These are phyloP conservation scores for Phytophthora ramorum DNA, from an alignment of 352 stramenopile species.

Conservation along the genomic window DNA sequence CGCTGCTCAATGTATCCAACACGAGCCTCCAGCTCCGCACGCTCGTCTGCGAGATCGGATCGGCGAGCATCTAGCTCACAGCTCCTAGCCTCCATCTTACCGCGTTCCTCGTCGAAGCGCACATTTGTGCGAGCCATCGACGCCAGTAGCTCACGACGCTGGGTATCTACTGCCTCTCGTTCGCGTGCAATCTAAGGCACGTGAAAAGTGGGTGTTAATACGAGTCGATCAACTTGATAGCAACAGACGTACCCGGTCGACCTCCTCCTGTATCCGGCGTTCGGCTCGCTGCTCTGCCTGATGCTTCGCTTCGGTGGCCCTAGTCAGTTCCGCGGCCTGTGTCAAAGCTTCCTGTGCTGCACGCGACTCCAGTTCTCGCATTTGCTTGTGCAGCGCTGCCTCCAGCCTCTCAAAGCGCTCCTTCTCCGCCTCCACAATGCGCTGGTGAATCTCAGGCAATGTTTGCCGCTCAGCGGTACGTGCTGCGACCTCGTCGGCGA, in stretches of 20 bases:
- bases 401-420: constrained; percentile 77
- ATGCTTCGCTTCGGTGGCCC: constrained; percentile 40
- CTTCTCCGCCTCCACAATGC: constrained; percentile 62
- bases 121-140: constrained; percentile 56
- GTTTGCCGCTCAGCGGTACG: constrained; percentile 58
- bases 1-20: constrained; percentile 61
- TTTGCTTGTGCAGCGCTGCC: constrained; percentile 50
- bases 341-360: constrained; percentile 47
- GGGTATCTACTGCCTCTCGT: constrained; percentile 73
- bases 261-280: constrained; percentile 63
- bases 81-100: constrained; percentile 63
- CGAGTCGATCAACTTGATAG: neutral
- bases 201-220: neutral
- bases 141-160: constrained; percentile 71
- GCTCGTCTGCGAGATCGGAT: constrained; percentile 69
- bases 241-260: constrained; percentile 43
- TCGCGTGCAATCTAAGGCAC: constrained; percentile 61
- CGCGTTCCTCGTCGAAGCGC: constrained; percentile 75
- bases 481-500: constrained; percentile 49
- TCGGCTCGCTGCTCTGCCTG: constrained; percentile 69
- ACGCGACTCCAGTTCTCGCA: constrained; percentile 61
- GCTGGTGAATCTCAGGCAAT: constrained; percentile 65
- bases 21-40: constrained; percentile 57
- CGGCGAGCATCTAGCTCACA: constrained; percentile 62
- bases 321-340: constrained; percentile 48